Evolutionary conservation across 495 filamentous ascomycete species (phyloP).

Genomic region (Penicillium pancosmium): DNA sequence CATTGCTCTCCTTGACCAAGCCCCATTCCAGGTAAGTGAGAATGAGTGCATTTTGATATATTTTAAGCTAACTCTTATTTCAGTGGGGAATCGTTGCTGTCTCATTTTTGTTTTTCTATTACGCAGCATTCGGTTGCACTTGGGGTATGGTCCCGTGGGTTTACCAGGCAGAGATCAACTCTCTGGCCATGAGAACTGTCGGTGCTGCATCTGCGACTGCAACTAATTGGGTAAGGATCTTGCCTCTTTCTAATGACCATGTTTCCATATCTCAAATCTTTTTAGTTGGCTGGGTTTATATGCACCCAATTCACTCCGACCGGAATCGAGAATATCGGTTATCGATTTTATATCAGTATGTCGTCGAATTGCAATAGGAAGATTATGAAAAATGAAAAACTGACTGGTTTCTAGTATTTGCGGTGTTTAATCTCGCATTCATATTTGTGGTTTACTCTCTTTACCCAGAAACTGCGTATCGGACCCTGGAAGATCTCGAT

Average conservation of each 20-base stretch:
- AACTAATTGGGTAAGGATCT: constrained; percentile 14
- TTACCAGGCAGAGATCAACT: constrained; percentile 59
- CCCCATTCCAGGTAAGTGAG: constrained; percentile 33
- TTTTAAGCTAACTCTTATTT: not conserved
- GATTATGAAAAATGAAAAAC: not conserved
- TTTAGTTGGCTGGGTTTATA: constrained; percentile 33
- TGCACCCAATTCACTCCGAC: constrained; percentile 56
- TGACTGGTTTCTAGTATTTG: constrained; percentile 32
- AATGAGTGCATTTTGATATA: not conserved
- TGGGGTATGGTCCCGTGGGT: constrained; percentile 44
- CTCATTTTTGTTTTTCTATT: constrained; percentile 26
- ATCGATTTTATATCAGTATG: constrained; percentile 29
- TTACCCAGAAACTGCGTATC: constrained; percentile 23
- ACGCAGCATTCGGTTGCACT: constrained; percentile 23
- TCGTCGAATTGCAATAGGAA: not conserved
- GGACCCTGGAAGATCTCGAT: constrained; percentile 38
- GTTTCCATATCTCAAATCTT: not conserved
- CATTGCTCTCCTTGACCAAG: constrained; percentile 29
- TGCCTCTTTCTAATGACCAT: not conserved
- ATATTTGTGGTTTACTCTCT: constrained; percentile 15
- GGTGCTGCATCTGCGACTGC: constrained; percentile 44
- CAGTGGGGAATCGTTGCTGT: constrained; percentile 22
- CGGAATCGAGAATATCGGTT: constrained; percentile 48
- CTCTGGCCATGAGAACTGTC: constrained; percentile 50
- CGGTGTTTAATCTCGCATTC: constrained; percentile 13